Percentiles rank a stretch among this genome's conserved stretches.
These are phyloP conservation scores for Ophioceras dolichostomum DNA, from an alignment of 2,329 filamentous ascomycete species.

Conservation along the genomic window DNA sequence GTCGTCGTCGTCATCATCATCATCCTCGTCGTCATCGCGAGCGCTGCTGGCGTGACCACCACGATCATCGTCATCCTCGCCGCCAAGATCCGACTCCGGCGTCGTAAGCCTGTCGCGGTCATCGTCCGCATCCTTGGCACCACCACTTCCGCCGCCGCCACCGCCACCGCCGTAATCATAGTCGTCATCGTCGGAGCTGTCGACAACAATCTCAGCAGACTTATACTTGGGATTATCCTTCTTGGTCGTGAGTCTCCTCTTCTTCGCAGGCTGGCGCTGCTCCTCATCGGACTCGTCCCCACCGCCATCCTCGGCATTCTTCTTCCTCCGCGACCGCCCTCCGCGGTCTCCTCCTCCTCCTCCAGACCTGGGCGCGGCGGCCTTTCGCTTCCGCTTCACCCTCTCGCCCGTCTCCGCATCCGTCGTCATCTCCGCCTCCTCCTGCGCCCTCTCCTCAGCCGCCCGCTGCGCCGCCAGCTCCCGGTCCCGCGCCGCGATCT, in stretches of 20 bases:
- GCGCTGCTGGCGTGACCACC: conserved; percentile 5
- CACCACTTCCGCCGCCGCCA: conserved; percentile 1
- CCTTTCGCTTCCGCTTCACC: conserved; percentile 64
- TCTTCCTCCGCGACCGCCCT: conserved; percentile 34
- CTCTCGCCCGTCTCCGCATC: conserved; percentile 74
- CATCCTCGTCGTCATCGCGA: not conserved
- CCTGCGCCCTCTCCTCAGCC: conserved; percentile 55
- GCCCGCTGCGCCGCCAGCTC: conserved; percentile 57
- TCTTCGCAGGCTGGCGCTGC: conserved; percentile 47
- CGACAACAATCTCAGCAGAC: conserved; percentile 71
- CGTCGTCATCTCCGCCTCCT: conserved; percentile 69
- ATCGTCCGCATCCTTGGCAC: conserved; percentile 8
- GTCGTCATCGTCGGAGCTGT: conserved; percentile 47
- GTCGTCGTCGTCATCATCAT: conserved; percentile 10
- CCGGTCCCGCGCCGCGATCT: conserved; percentile 65
- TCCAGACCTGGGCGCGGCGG: conserved; percentile 22
- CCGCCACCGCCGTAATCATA: conserved; percentile 11
- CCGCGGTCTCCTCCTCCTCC: conserved; percentile 23
- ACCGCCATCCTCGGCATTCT: conserved; percentile 35
- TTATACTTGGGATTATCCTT: conserved; percentile 60
- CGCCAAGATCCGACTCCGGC: conserved; percentile 9
- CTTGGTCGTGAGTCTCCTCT: conserved; percentile 34
- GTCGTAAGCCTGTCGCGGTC: conserved; percentile 1
- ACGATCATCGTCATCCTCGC: conserved; percentile 17
- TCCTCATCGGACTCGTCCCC: conserved; percentile 36